Evolutionary conservation across 169 alveolate species (phyloP), one percentile per base, ranked within the genome.

Genomic region (Eimeria falciformis): DNA sequence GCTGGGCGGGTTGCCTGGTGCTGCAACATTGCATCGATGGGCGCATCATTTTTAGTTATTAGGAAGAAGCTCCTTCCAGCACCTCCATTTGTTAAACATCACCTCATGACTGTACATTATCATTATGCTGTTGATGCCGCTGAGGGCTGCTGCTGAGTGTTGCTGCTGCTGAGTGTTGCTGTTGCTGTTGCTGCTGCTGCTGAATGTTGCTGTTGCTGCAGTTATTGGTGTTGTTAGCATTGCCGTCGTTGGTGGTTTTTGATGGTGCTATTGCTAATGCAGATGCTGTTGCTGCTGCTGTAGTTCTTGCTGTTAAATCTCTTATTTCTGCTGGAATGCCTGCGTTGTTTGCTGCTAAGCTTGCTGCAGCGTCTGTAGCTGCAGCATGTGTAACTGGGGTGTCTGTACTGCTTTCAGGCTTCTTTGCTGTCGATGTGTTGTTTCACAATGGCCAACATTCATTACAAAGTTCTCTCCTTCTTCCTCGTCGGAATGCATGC

Each of bases 31-130:
- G 25, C 29, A 2, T 68, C 79, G 7, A 7, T 68, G n/a, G 21
- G 21, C 17, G 21, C 50, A 11, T 68, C 79, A 27, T 68, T 68
- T 33, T 14, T 68, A 2, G 7, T 68, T 33, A 3, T 68, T 7
- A 2, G 47, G 27, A 68, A 68, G 33, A 68, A 68, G n/a, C 21
- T 68, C n/a, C 25, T 68, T 3, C 17, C 43, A 2, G 47, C 79
- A 27, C 21, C 43, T 21, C 79, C 79, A 7, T 68, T 68, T 68
- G 18, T 68, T 29, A 68, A 68, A 14, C 79, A 68, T 47, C 79
- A 68, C 79, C 79, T 68, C 50, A 68, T 68, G 79, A 68, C 79
- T 7, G 79, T 68, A n/a, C 65, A 62, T 17, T 2, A 6, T 53
- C 25, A 17, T 53, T n/a, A n/a, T 62, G 45, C 50, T 25, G 53